Conservation (phyloP, 805 yeast species). For the Metschnikowia cubensis region DNA sequence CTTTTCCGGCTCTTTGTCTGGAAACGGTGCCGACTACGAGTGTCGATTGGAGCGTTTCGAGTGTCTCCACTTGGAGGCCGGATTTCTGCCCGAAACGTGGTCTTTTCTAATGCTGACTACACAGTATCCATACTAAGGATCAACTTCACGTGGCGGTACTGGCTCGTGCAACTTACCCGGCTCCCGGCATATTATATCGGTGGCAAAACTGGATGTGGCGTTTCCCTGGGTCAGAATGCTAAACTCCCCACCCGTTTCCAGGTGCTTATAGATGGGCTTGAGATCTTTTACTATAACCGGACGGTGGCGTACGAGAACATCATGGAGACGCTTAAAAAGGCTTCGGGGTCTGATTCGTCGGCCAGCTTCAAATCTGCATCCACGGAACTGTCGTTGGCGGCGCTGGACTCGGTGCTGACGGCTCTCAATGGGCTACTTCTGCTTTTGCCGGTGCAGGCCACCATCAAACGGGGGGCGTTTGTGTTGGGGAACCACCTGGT, state of each 20-base stretch:
- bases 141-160: constrained; percentile 84
- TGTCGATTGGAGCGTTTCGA: constrained; percentile 70
- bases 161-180: constrained; percentile 54
- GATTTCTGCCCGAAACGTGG: constrained; percentile 68
- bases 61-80: constrained; percentile 82
- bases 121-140: constrained; percentile 69
- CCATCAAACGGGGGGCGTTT: constrained; percentile 62
- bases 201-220: constrained; percentile 11
- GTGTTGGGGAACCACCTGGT: constrained; percentile 80
- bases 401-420: constrained; percentile 1
- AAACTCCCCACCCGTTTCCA: constrained; percentile 53
- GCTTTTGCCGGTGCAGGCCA: constrained; percentile 60
- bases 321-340: constrained; percentile 34
- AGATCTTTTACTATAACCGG: constrained; percentile 78
- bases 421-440: constrained; percentile 19
- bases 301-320: constrained; percentile 71
- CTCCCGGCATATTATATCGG: constrained; percentile 31
- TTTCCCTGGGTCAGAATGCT: constrained; percentile 32
- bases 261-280: constrained; percentile 70
- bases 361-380: constrained; percentile 7
- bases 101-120: constrained; percentile 68
- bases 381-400: constrained; percentile 1
- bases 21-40: constrained; percentile 53
- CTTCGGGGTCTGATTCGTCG: not conserved
- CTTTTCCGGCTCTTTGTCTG: constrained; percentile 55